Evolutionary conservation across 1,139 yeast genomes (phyloP), one percentile per base, ranked within the genome.

Genomic region (Wickerhamiella infanticola): DNA sequence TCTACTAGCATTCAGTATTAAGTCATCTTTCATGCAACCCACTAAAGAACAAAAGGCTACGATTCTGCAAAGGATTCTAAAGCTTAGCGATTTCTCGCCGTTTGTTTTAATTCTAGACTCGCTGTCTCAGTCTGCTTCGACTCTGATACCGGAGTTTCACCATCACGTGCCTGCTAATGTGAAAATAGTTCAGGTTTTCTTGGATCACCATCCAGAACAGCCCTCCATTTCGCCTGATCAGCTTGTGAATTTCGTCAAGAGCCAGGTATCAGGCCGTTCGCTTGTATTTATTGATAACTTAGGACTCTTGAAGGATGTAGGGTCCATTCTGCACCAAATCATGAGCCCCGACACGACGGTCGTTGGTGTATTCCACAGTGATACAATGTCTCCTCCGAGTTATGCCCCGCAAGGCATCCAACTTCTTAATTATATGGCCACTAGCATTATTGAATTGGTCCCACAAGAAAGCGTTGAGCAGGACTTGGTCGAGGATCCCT

Each of bases 31-130:
- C 33, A 29, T 29, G 33, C 33, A 29, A 29, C 18, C 33, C 23
- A 39, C 41, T 24, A 58, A 57, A 38, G 61, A 60, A 46, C 62
- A 60, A 35, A 56, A 60, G 43, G 53, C 65, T 2, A 61, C 57
- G 26, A 49, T 63, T 13, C 52, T 63, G 41, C 55, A 61, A 43
- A 65, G 96, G 49, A 64, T 84, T 6, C 63, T 88, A 8, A 65
- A 78, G 2, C 65, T 83, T 42, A 80, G 79, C 52, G 96, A 88
- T 55, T 65, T 65, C 23, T 73, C 93, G 0, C 93, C 94, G 0
- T 74, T 88, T 49, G 63, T 84, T 11, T 66, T 88, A 4, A 66
- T 81, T 3, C 61, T 75, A 9, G 97, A 88, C 59, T 70, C 83
- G 0, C 62, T 85, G 18, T 67, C 74, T 0, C 96, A 88, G 60